Percentiles rank a stretch among this genome's conserved stretches.
Evolutionary conservation across 1,139 yeast genomes (phyloP).

Genomic region (Casaregolazyma lundiana): DNA sequence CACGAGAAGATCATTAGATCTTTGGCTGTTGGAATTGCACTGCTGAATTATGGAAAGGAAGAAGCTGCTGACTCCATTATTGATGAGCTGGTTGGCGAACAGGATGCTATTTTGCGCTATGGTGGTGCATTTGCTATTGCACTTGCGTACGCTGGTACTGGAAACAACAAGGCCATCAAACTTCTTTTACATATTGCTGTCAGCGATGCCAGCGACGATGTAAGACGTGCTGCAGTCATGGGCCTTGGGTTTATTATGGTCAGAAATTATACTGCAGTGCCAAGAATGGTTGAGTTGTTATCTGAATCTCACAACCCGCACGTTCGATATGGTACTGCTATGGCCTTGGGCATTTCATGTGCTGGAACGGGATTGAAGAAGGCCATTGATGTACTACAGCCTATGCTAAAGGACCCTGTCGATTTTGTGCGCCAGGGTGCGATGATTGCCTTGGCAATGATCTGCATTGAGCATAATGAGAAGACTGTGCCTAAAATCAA

Average conservation of each 20-base stretch:
- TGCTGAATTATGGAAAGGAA: constrained; percentile 82
- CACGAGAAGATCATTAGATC: constrained; percentile 95
- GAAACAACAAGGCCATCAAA: constrained; percentile 81
- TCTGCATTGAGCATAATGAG: constrained; percentile 90
- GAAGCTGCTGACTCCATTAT: constrained; percentile 74
- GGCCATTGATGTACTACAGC: constrained; percentile 89
- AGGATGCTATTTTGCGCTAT: constrained; percentile 81
- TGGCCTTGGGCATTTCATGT: constrained; percentile 95
- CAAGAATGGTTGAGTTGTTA: constrained; percentile 87
- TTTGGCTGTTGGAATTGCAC: constrained; percentile 81
- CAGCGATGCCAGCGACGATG: constrained; percentile 94
- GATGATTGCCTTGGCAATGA: constrained; percentile 86
- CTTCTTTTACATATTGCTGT: constrained; percentile 88
- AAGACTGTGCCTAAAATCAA: constrained; percentile 75
- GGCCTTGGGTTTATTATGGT: constrained; percentile 89
- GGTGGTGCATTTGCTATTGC: constrained; percentile 96
- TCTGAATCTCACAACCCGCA: constrained; percentile 97
- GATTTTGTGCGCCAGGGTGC: constrained; percentile 99
- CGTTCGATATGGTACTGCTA: constrained; percentile 96
- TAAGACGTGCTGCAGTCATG: constrained; percentile 92
- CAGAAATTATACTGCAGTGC: constrained; percentile 89
- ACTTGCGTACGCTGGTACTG: constrained; percentile 95
- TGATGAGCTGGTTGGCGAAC: constrained; percentile 63
- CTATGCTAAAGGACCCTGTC: constrained; percentile 87
- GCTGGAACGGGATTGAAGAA: constrained; percentile 89